Evolutionary conservation across 2,329 filamentous ascomycete genomes (phyloP), one percentile per base, ranked within the genome.

Genomic region (Fusarium ramigenum): DNA sequence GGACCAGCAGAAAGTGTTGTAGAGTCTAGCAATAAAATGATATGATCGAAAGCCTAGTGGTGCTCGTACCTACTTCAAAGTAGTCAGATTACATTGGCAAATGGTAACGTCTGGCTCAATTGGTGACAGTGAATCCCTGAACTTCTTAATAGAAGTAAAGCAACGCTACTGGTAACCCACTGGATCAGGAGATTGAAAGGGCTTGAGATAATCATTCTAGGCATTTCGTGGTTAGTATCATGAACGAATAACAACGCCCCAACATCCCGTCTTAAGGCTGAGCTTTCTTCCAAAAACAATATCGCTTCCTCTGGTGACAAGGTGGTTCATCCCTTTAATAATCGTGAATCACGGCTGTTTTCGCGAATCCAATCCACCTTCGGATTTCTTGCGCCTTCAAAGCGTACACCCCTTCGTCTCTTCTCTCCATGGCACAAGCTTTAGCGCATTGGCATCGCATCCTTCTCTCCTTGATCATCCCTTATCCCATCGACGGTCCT

Each of bases 1-100:
- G 5, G 50, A n/a, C 7, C 5, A 12, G 0, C 2, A 39, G 7
- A 5, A n/a, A 5, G 0, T 2, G 5, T 1, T 19, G 0, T 25
- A 53, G 34, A 12, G 18, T n/a, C 7, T 1, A 42, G 25, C 19
- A 30, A 40, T 30, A 5, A 14, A 7, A n/a, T 30, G 3, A 3
- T 10, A n/a, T 18, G 7, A 18, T 1, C 7, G 18, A 5, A 8
- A 4, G 15, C 8, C 3, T 14, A 5, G 9, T 28, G 3, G 14
- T 12, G 9, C 7, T 37, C 3, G 18, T 11, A 5, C 9, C 32
- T 19, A 3, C 16, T 19, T 18, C 5, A 5, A 25, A 23, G 5
- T 5, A 19, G 18, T 4, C 16, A 36, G 19, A 9, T 15, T 3
- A 2, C 5, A 21, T 8, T 15, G 8, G 8, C 1, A 11, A 11